These are phyloP conservation scores for Lasiodiplodia hormozganensis DNA, from an alignment of 2,329 filamentous ascomycete species.

Conservation along the genomic window DNA sequence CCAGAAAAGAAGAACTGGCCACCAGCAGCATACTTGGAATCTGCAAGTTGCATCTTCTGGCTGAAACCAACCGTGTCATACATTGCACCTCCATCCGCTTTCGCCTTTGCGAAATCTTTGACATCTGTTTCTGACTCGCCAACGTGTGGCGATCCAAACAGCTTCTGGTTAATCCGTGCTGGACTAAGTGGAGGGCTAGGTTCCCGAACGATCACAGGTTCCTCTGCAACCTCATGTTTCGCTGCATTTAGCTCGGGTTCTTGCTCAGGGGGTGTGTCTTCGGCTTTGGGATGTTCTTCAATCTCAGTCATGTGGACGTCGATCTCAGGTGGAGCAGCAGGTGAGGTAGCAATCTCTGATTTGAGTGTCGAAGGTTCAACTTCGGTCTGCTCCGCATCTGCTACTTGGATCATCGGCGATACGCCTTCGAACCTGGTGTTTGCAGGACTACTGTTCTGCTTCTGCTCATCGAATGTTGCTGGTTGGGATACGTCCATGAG, in stretches of 20 bases:
- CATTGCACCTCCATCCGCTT: slow-evolving; percentile 47
- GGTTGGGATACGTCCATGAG: slow-evolving; percentile 40
- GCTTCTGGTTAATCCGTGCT: slow-evolving; percentile 16
- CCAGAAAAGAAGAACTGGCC: slow-evolving; percentile 50
- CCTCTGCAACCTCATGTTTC: neutral
- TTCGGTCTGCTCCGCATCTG: slow-evolving; percentile 27
- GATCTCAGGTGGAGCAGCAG: neutral
- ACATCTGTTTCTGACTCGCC: neutral
- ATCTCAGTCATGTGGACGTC: slow-evolving; percentile 17
- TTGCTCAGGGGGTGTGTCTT: neutral
- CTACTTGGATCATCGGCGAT: slow-evolving; percentile 26
- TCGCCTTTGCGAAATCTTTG: slow-evolving; percentile 7
- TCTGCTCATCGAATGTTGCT: slow-evolving; percentile 28
- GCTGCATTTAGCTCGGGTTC: neutral
- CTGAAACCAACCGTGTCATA: slow-evolving; percentile 62
- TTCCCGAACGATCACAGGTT: slow-evolving; percentile 4
- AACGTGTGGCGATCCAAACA: slow-evolving; percentile 15
- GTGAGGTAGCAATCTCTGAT: neutral
- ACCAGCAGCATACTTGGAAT: slow-evolving; percentile 60
- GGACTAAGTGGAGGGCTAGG: slow-evolving; percentile 27
- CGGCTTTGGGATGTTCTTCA: neutral
- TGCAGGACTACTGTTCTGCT: slow-evolving; percentile 32
- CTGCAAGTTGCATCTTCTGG: slow-evolving; percentile 54
- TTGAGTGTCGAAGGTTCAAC: slow-evolving; percentile 16
- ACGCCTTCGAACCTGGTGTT: slow-evolving; percentile 22